These are phyloP conservation scores for Tagetes erecta DNA, from an alignment of 129 eudicot genomes.

Conservation along the genomic window DNA sequence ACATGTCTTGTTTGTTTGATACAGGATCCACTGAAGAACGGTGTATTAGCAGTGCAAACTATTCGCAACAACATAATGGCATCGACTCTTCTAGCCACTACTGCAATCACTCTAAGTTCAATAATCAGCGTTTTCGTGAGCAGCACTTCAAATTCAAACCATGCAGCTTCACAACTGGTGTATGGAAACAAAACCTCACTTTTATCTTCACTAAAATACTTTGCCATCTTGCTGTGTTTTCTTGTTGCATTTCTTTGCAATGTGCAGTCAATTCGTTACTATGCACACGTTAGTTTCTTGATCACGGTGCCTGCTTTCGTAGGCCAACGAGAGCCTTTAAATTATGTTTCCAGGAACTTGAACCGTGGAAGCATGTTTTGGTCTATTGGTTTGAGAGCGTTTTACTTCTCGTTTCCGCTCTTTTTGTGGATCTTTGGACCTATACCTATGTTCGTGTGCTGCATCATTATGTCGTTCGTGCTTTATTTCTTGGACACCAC, in stretches of 20 bases:
- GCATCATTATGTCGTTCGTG: constrained; percentile 54
- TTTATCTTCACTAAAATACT: constrained; percentile 60
- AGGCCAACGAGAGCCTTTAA: constrained; percentile 44
- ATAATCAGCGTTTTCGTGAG: constrained; percentile 73
- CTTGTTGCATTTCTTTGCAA: constrained; percentile 82
- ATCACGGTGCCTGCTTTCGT: constrained; percentile 55
- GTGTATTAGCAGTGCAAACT: constrained; percentile 76
- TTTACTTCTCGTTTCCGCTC: constrained; percentile 82
- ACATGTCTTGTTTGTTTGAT: background rate
- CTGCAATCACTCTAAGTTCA: constrained; percentile 82
- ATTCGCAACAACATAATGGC: constrained; percentile 95
- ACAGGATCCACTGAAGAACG: constrained; percentile 83
- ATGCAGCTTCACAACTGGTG: constrained; percentile 39
- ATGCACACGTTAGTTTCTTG: constrained; percentile 83
- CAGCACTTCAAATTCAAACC: constrained; percentile 40
- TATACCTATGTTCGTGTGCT: constrained; percentile 72
- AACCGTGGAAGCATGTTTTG: constrained; percentile 84
- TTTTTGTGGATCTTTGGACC: constrained; percentile 91
- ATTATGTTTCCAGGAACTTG: constrained; percentile 62
- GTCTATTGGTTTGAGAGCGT: constrained; percentile 90
- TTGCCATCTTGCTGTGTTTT: constrained; percentile 70
- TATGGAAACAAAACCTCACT: constrained; percentile 61
- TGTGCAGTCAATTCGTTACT: constrained; percentile 83
- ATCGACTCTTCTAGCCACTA: constrained; percentile 74
- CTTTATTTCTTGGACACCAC: constrained; percentile 87